Evolutionary conservation across 805 yeast species (phyloP).

Genomic region (Zygosaccharomyces kombuchaensis): DNA sequence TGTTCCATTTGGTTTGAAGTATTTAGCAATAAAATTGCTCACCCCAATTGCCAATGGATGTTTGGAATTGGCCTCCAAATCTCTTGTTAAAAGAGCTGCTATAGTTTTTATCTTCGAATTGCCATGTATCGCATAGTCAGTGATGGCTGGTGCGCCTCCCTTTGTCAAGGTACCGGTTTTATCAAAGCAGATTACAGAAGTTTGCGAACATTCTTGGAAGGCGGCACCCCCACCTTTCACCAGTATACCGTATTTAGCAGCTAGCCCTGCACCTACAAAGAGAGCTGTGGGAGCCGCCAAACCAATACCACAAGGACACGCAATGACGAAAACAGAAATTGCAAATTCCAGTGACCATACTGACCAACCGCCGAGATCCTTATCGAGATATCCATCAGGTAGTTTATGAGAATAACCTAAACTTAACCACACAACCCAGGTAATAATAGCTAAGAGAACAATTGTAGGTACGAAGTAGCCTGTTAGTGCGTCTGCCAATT

Average conservation of each 20-base stretch:
- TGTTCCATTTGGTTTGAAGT: slow-evolving; percentile 18
- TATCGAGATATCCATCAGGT: slow-evolving; percentile 54
- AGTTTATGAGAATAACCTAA: slow-evolving; percentile 52
- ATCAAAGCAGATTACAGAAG: slow-evolving; percentile 67
- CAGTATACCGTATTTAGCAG: slow-evolving; percentile 70
- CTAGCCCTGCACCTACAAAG: slow-evolving; percentile 73
- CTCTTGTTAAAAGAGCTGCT: slow-evolving; percentile 46
- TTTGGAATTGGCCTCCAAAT: slow-evolving; percentile 57
- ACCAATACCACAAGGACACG: slow-evolving; percentile 85
- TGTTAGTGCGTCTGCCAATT: slow-evolving; percentile 62
- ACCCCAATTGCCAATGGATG: slow-evolving; percentile 69
- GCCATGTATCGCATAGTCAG: slow-evolving; percentile 41
- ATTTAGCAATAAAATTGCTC: slow-evolving; percentile 36
- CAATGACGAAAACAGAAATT: slow-evolving; percentile 74
- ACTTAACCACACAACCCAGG: slow-evolving; percentile 67
- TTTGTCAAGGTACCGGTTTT: slow-evolving; percentile 73
- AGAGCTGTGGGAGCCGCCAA: slow-evolving; percentile 82
- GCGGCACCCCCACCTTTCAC: slow-evolving; percentile 82
- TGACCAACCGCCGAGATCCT: slow-evolving; percentile 68
- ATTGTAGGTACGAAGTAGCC: slow-evolving; percentile 72
- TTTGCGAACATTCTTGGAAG: slow-evolving; percentile 67
- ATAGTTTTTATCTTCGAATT: slow-evolving; percentile 16
- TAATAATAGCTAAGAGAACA: slow-evolving; percentile 51
- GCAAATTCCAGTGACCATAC: slow-evolving; percentile 77
- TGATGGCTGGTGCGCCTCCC: slow-evolving; percentile 55